Evolutionary conservation across 2,329 filamentous ascomycete genomes (phyloP).

Genomic region (Chrysoporthe cubensis): DNA sequence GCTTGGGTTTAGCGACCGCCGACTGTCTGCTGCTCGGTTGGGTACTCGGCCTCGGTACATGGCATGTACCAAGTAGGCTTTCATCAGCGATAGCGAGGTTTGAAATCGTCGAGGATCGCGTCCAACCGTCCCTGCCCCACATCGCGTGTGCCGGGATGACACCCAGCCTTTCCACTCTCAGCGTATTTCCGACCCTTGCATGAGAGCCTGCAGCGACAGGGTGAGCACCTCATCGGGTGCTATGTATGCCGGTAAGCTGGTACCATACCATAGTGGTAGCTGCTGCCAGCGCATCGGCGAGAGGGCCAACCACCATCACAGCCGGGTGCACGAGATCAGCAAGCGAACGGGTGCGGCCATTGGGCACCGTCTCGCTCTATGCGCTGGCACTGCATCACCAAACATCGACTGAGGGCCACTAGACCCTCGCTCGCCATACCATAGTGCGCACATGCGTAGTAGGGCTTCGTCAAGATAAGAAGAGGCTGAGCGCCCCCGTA

Average conservation of each 20-base stretch:
- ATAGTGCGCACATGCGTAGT: neutral
- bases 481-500: constrained; percentile 9
- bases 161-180: constrained; percentile 11
- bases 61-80: too few species aligned
- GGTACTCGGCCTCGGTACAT: too few species aligned
- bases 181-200: constrained; percentile 12
- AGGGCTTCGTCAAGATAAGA: constrained; percentile 6
- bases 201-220: neutral
- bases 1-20: too few species aligned
- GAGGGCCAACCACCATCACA: neutral
- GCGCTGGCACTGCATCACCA: constrained; percentile 26
- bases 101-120: neutral
- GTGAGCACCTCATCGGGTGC: neutral
- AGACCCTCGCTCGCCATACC: neutral
- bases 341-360: constrained; percentile 6
- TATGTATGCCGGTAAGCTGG: neutral
- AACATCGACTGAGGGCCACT: constrained; percentile 15
- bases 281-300: constrained; percentile 22
- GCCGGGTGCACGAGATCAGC: neutral
- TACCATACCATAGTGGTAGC: too few species aligned
- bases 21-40: too few species aligned
- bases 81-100: neutral
- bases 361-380: constrained; percentile 16
- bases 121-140: neutral
- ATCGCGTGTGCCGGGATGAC: neutral